Evolutionary conservation across 2,329 filamentous ascomycete genomes (phyloP).

Genomic region (Parascedosporium putredinis): DNA sequence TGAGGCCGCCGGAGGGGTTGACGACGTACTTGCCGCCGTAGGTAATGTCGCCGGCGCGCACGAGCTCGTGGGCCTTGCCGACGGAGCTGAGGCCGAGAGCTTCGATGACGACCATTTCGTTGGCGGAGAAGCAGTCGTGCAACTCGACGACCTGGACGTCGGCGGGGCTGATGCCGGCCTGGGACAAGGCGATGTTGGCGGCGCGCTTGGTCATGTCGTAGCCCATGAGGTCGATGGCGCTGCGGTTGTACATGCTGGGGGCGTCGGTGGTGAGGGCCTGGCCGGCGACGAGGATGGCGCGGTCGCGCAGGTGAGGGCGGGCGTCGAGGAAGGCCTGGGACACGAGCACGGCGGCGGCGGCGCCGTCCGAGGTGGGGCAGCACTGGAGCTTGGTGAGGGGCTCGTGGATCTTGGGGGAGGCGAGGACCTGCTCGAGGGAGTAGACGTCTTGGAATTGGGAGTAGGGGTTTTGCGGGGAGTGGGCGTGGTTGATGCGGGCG

Average conservation of each 20-base stretch:
- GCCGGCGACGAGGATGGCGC: conserved; percentile 82
- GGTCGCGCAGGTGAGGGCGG: conserved; percentile 67
- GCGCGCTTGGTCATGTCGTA: conserved; percentile 74
- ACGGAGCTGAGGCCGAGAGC: conserved; percentile 67
- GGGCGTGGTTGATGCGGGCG: conserved; percentile 81
- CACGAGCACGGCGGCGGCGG: conserved; percentile 78
- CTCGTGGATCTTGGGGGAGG: conserved; percentile 66
- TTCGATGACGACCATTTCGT: conserved; percentile 86
- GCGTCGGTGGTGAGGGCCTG: conserved; percentile 81
- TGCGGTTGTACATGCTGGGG: conserved; percentile 65
- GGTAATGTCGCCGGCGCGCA: conserved; percentile 78
- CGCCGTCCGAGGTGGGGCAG: conserved; percentile 91
- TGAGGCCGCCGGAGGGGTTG: conserved; percentile 89
- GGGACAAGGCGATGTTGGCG: conserved; percentile 55
- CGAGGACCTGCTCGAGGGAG: conserved; percentile 69
- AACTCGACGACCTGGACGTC: conserved; percentile 82
- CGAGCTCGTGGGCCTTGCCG: conserved; percentile 86
- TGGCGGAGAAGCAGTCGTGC: conserved; percentile 94
- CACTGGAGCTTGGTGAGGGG: conserved; percentile 97
- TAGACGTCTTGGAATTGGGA: conserved; percentile 96
- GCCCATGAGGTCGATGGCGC: conserved; percentile 80
- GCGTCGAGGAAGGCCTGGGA: conserved; percentile 81
- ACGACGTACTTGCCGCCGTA: conserved; percentile 77
- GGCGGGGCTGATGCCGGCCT: conserved; percentile 58
- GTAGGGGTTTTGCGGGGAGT: conserved; percentile 89